Conservation (phyloP, 305 asterid genomes). For the Salvia sclarea region DNA sequence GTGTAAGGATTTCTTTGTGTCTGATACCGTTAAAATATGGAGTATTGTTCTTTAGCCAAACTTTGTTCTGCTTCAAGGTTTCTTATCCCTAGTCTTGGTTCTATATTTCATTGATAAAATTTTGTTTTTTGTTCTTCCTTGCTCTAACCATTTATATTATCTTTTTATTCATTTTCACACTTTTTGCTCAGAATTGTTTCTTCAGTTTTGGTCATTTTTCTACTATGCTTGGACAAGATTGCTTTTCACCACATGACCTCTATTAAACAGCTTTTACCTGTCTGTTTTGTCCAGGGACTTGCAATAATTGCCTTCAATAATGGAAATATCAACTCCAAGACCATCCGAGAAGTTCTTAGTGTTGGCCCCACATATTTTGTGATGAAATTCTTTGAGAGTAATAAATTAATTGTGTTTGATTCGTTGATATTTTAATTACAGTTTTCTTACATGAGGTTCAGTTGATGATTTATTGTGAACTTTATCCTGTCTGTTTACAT, state of each 20-base stretch:
- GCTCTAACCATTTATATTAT: not conserved
- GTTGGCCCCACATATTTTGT: slow-evolving; percentile 93
- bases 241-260: slow-evolving; percentile 16
- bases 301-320: slow-evolving; percentile 72
- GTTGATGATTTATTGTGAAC: slow-evolving; percentile 22
- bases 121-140: not conserved
- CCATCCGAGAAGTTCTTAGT: slow-evolving; percentile 82
- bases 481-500: not conserved
- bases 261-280: slow-evolving; percentile 6
- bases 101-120: not conserved
- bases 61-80: not conserved
- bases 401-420: slow-evolving; percentile 27
- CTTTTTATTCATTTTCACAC: not conserved
- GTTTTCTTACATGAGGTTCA: not conserved
- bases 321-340: slow-evolving; percentile 51
- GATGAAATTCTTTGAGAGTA: slow-evolving; percentile 90
- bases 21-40: not conserved
- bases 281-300: slow-evolving; percentile 64
- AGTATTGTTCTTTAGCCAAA: not conserved
- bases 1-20: not conserved
- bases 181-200: not conserved
- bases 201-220: slow-evolving; percentile 11
- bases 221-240: slow-evolving; percentile 7
- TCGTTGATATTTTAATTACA: slow-evolving; percentile 4
- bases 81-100: not conserved